Percentiles rank a stretch among this genome's conserved stretches.
Evolutionary conservation across 768 basidiomycete species (phyloP).

Genomic region (Lactarius pseudohatsudake): DNA sequence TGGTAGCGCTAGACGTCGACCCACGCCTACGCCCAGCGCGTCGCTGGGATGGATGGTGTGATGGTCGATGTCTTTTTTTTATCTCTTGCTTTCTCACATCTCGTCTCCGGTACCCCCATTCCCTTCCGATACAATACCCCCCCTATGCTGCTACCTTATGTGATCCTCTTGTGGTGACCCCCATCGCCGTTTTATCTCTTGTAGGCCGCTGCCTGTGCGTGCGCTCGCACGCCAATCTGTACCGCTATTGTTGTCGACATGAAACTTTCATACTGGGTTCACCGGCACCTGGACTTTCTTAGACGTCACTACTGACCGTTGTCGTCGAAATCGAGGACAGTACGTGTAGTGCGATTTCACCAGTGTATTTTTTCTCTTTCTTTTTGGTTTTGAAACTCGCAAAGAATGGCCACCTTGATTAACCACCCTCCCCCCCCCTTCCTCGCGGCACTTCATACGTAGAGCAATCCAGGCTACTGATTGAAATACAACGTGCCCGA

Average conservation of each 20-base stretch:
- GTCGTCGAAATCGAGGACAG: background rate
- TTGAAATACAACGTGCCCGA: background rate
- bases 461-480: constrained; percentile 11
- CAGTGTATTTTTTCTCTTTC: constrained; percentile 9
- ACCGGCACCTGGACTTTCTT: constrained; percentile 3
- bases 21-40: background rate
- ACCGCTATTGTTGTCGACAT: constrained; percentile 16
- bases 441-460: background rate
- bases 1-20: constrained; percentile 29
- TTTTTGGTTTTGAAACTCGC: background rate
- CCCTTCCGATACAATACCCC: background rate
- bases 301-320: background rate
- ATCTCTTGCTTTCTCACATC: background rate
- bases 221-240: constrained; percentile 19
- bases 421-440: background rate
- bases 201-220: constrained; percentile 7
- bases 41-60: background rate
- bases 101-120: background rate
- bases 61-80: background rate
- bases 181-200: background rate
- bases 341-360: constrained; percentile 11
- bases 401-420: background rate
- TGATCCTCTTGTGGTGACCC: background rate
- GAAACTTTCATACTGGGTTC: constrained; percentile 2
- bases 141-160: background rate